A percentile compares a stretch with the other conserved stretches of the same genome.
Conservation (phyloP, 495 filamentous ascomycete species). For the Penicillium roqueforti region DNA sequence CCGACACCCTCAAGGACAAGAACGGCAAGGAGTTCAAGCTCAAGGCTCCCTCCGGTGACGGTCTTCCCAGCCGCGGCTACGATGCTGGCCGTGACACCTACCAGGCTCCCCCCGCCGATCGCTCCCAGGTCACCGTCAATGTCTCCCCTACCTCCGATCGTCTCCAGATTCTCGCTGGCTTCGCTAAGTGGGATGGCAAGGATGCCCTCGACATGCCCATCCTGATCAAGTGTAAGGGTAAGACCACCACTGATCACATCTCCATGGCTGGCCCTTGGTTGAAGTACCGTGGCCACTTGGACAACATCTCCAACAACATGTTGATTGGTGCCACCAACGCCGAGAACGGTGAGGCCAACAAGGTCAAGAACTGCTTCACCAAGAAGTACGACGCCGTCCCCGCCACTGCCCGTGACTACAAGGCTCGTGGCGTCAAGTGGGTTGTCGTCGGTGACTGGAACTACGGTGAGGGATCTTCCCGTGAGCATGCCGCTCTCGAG, state of each 20-base stretch:
- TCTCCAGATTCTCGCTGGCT: slow-evolving; percentile 86
- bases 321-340: slow-evolving; percentile 95
- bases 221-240: slow-evolving; percentile 95
- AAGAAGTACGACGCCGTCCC: slow-evolving; percentile 84
- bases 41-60: slow-evolving; percentile 70
- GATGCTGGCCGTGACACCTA: slow-evolving; percentile 95
- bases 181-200: slow-evolving; percentile 91
- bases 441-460: slow-evolving; percentile 99
- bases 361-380: slow-evolving; percentile 86
- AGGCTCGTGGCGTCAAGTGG: slow-evolving; percentile 92
- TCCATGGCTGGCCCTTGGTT: slow-evolving; percentile 98
- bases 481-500: slow-evolving; percentile 97
- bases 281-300: slow-evolving; percentile 98
- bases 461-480: slow-evolving; percentile 95
- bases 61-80: slow-evolving; percentile 77
- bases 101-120: slow-evolving; percentile 88
- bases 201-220: slow-evolving; percentile 84
- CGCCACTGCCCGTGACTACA: slow-evolving; percentile 95
- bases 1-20: slow-evolving; percentile 89
- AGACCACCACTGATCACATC: slow-evolving; percentile 99
- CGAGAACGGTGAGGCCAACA: slow-evolving; percentile 97
- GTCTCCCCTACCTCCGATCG: slow-evolving; percentile 90
- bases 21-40: slow-evolving; percentile 96
- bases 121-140: slow-evolving; percentile 64
- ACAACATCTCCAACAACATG: slow-evolving; percentile 99